These are phyloP conservation scores for Irpex lacteus DNA, from an alignment of 1,284 basidiomycete species.

Conservation along the genomic window DNA sequence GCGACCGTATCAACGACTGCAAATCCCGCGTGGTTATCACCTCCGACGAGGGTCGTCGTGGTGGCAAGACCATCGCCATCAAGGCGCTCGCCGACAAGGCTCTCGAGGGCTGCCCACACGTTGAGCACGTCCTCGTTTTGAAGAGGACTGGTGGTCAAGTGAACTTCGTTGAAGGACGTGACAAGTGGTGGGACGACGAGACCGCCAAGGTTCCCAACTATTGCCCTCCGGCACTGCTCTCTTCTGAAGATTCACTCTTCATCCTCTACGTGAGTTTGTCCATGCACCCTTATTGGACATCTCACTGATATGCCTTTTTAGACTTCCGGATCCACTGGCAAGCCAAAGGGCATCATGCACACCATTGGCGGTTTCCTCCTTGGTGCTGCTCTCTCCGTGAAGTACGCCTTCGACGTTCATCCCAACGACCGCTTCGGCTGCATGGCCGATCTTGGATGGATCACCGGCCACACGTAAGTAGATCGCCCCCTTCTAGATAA, in stretches of 20 bases:
- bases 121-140: constrained; percentile 91
- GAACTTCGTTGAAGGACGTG: constrained; percentile 82
- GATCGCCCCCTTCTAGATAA: constrained; percentile 1
- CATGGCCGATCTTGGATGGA: constrained; percentile 99
- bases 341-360: constrained; percentile 97
- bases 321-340: constrained; percentile 94
- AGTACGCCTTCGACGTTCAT: constrained; percentile 97
- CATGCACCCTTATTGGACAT: constrained; percentile 15
- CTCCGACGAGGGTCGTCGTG: constrained; percentile 91
- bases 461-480: constrained; percentile 88
- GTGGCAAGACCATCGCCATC: constrained; percentile 93
- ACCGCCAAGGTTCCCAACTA: constrained; percentile 79
- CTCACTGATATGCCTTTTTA: constrained; percentile 35
- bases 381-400: constrained; percentile 85
- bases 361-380: constrained; percentile 95
- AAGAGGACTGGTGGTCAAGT: constrained; percentile 85
- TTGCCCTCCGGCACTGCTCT: constrained; percentile 86
- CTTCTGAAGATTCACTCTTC: constrained; percentile 92
- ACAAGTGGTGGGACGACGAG: constrained; percentile 98
- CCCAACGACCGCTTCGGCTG: constrained; percentile 90
- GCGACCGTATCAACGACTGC: constrained; percentile 92
- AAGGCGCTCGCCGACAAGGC: constrained; percentile 96
- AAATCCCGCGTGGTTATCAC: constrained; percentile 89
- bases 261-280: constrained; percentile 82
- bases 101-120: constrained; percentile 78